phyloP scores from a whole-genome alignment of 1,284 basidiomycete species.

The Mycena citricolor region DNA sequence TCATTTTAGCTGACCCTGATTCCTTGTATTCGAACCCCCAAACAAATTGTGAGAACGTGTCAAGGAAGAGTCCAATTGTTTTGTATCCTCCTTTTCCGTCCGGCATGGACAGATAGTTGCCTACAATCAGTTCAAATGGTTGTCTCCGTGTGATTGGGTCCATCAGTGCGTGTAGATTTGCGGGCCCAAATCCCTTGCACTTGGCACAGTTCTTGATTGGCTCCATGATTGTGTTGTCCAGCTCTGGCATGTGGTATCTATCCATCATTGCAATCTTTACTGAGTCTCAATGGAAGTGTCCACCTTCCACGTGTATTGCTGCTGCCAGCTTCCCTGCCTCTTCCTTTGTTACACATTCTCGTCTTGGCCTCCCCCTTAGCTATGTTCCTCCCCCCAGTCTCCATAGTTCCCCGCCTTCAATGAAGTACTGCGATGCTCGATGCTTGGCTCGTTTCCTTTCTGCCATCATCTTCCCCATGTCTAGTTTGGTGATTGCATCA shows the following conservation, averaged over 20 bases:
- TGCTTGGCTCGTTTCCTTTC: slow-evolving; percentile 26
- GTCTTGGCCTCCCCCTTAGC: slow-evolving; percentile 17
- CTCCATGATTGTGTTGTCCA: slow-evolving; percentile 30
- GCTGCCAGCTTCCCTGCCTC: slow-evolving; percentile 24
- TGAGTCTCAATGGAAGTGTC: slow-evolving; percentile 32
- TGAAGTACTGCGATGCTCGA: slow-evolving; percentile 28
- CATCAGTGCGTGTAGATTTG: slow-evolving; percentile 31
- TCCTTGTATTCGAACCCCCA: slow-evolving; percentile 8
- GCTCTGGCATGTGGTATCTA: slow-evolving; percentile 27
- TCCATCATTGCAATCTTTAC: slow-evolving; percentile 30
- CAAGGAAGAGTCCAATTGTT: slow-evolving; percentile 5
- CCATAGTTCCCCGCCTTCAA: slow-evolving; percentile 35
- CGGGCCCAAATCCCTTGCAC: slow-evolving; percentile 29
- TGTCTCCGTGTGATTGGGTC: slow-evolving; percentile 35
- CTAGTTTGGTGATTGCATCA: slow-evolving; percentile 25
- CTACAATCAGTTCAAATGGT: slow-evolving; percentile 37
- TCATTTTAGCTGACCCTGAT: slow-evolving; percentile 23
- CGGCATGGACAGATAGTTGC: slow-evolving; percentile 34
- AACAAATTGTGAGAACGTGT: neutral
- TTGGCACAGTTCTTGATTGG: slow-evolving; percentile 31
- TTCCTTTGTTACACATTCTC: slow-evolving; percentile 21
- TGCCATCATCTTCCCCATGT: slow-evolving; percentile 10
- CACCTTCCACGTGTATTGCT: slow-evolving; percentile 24
- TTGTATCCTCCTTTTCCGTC: slow-evolving; percentile 32
- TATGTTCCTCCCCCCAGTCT: slow-evolving; percentile 21